Evolutionary conservation across 805 yeast genomes (phyloP), one percentile per base, ranked within the genome.

Genomic region (Saccharomyces paradoxus): DNA sequence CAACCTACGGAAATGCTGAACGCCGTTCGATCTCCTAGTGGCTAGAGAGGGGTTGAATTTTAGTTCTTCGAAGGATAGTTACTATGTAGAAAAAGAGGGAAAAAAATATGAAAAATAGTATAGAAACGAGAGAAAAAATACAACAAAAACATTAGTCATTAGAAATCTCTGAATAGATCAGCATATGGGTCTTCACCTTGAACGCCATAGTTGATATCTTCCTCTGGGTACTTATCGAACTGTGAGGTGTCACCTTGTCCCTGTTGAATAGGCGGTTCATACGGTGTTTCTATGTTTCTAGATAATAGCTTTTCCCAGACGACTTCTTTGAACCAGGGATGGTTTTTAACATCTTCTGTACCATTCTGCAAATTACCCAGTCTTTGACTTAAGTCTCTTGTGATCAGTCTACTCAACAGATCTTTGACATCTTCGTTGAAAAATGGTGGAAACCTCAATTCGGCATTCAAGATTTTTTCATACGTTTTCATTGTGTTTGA

Each of bases 401-500:
- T 88, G 59, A 90, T 89, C 53, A 90, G 79, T 58, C 81, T 80
- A 51, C 77, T 75, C 53, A 90, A 75, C 57, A 90, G 75, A 63
- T 89, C 94, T 27, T 84, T 77, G 1, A 84, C 92, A 61, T 89
- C 94, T 1, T 88, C 83, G 52, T 84, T 84, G 61, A 90, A 78
- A 64, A 82, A 86, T 27, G 82, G 75, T 13, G 96, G 96, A 64
- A 82, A 90, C 57, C 80, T 80, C 31, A 90, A 82, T 50, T 84
- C 81, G 51, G 95, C 89, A 55, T 82, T 81, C 56, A 90, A 74
- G 60, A 90, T 91, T 68, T 90, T 90, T 66, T 90, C 96, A 71
- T 90, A 90, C 1, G 97, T 89, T 67, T 89, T 89, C 88, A 90
- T 88, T 54, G 96, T 96, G 13, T 91, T 85, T 29, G 88, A 81